phyloP scores from a whole-genome alignment of 2,329 filamentous ascomycete genomes.

The Tolypocladium inflatum region DNA sequence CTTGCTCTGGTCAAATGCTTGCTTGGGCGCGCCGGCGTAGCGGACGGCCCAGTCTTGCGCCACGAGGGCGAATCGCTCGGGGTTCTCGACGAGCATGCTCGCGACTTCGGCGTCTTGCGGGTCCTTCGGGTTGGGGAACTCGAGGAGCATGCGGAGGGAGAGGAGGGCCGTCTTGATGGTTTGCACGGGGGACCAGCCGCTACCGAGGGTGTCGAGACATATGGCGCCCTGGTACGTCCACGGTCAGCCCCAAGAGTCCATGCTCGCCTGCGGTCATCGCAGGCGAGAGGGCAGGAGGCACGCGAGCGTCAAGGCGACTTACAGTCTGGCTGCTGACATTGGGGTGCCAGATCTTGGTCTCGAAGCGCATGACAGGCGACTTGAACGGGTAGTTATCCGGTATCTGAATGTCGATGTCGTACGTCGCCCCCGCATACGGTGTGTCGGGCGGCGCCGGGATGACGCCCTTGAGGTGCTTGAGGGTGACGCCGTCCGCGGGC shows the following conservation, averaged over 20 bases:
- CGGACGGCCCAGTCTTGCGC: slow-evolving; percentile 87
- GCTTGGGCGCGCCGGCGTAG: slow-evolving; percentile 64
- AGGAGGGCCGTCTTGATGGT: slow-evolving; percentile 94
- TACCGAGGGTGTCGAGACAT: slow-evolving; percentile 84
- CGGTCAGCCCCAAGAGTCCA: neutral
- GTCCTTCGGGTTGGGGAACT: slow-evolving; percentile 89
- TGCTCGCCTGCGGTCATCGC: neutral
- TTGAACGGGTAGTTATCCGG: slow-evolving; percentile 89
- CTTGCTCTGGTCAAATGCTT: slow-evolving; percentile 24
- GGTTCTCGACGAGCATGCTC: slow-evolving; percentile 73
- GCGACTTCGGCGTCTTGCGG: slow-evolving; percentile 96
- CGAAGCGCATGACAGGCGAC: slow-evolving; percentile 82
- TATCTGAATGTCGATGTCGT: slow-evolving; percentile 75
- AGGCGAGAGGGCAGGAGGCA: neutral
- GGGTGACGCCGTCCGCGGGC: slow-evolving; percentile 54
- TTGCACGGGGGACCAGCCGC: slow-evolving; percentile 89
- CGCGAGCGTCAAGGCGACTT: slow-evolving; percentile 21
- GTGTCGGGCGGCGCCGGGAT: slow-evolving; percentile 87
- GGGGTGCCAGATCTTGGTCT: slow-evolving; percentile 93
- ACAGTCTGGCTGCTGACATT: slow-evolving; percentile 94
- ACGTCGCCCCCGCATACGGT: slow-evolving; percentile 83
- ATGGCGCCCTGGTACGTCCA: slow-evolving; percentile 68
- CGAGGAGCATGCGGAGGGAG: slow-evolving; percentile 85
- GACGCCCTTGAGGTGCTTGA: slow-evolving; percentile 74
- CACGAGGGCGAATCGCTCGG: slow-evolving; percentile 67